These are phyloP conservation scores for Kalanchoe fedtschenkoi DNA, from an alignment of 164 flowering plant genomes.

Conservation along the genomic window DNA sequence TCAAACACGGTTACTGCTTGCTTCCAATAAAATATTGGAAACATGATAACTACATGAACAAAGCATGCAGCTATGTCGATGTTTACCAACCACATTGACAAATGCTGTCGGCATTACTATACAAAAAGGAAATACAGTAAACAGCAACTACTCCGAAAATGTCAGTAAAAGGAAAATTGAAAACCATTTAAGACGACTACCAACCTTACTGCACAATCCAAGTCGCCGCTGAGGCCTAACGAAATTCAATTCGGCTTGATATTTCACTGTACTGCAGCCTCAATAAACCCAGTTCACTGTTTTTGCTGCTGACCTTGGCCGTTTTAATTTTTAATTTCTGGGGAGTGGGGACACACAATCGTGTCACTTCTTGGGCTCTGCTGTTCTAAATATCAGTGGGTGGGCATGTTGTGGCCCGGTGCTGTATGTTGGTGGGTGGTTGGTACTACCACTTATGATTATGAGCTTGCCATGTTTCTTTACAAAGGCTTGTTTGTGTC, in stretches of 20 bases:
- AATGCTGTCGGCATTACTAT: conserved; percentile 1
- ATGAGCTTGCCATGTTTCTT: neutral
- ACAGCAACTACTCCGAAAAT: too few relatives aligned
- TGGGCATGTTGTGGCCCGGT: neutral
- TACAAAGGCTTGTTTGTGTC: too few relatives aligned
- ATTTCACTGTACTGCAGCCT: neutral
- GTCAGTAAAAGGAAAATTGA: neutral
- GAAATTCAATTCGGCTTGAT: neutral
- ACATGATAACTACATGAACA: neutral
- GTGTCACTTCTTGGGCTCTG: neutral
- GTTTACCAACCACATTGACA: conserved; percentile 4
- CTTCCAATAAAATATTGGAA: too few relatives aligned
- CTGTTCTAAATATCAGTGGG: too few relatives aligned
- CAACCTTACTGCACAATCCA: neutral
- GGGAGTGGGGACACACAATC: neutral
- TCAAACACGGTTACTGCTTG: neutral
- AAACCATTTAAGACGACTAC: neutral
- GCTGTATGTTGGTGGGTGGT: neutral
- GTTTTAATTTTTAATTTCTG: neutral
- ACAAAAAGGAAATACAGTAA: neutral
- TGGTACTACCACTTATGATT: neutral
- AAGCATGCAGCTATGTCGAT: conserved; percentile 5
- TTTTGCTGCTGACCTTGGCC: neutral
- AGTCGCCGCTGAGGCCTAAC: neutral
- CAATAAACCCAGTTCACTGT: neutral